Evolutionary conservation across 2,329 filamentous ascomycete species (phyloP), one percentile per base, ranked within the genome.

Genomic region (Trichophyton schoenleinii): DNA sequence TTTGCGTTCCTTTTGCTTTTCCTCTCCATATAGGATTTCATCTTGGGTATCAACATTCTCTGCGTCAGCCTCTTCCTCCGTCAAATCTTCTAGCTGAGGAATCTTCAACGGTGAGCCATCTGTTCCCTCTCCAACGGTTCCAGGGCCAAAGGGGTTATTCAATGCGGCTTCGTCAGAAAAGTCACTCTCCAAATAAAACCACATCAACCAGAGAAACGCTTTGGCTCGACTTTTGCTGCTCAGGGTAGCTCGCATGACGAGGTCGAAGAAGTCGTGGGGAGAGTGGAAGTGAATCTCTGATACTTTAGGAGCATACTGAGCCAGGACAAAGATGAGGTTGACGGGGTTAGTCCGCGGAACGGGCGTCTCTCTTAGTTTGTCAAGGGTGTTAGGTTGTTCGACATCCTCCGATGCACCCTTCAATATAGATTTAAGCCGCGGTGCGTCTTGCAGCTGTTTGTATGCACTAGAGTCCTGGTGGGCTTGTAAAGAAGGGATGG

Each of bases 131-230:
- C 74, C 75, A 57, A 75, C 73, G 42, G 74, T 64, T 13, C 77
- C 77, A 1, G 75, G 73, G 0, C 94, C 94, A 68, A 96, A 99
- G 0, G 94, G 94, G 69, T 99, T 99, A 67, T 89, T 87, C 57
- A 89, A 81, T 52, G 90, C 92, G 61, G 89, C 90, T 68, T 96
- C 89, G 67, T 87, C 85, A 0, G 89, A 89, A 67, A 96, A 97
- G 71, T 96, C 90, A 31, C 91, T 96, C 72, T 99, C 94, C 18
- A 99, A 81, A 70, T 99, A 97, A 79, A 94, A 96, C 94, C 94
- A 99, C 85, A 99, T 95, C 65, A 99, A 79, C 94, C 94, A 99
- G 20, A 99, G 77, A 68, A 99, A 99, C 0, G 92, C 92, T 52
- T 79, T 85, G 0, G 94, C 91, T 64, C 94, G 84, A 64, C 89